Conservation (phyloP, 257 asterid species). For the Jacaranda mimosifolia region DNA sequence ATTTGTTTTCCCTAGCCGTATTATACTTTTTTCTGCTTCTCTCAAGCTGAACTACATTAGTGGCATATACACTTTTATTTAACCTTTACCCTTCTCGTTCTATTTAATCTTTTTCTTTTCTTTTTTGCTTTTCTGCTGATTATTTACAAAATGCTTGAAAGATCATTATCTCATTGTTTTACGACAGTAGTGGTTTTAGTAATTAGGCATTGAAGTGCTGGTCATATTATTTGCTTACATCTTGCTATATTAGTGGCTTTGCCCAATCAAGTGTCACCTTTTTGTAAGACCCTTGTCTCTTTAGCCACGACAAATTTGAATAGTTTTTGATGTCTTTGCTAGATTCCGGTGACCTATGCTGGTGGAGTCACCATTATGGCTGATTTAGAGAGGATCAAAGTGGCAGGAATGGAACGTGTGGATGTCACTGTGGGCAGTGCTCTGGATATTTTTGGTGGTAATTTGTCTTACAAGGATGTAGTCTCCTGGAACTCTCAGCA, state of each 20-base stretch:
- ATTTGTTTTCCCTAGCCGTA: constrained; percentile 47
- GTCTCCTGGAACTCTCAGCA: constrained; percentile 91
- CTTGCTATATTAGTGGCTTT: constrained; percentile 2
- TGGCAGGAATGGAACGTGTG: constrained; percentile 82
- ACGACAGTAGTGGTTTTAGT: background rate
- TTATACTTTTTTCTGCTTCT: background rate
- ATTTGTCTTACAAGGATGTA: constrained; percentile 78
- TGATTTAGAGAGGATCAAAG: constrained; percentile 82
- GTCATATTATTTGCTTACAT: background rate
- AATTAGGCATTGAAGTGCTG: constrained; percentile 5
- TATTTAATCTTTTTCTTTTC: background rate
- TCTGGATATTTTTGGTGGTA: constrained; percentile 93
- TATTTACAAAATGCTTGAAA: constrained; percentile 5
- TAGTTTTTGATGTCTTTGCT: constrained; percentile 26
- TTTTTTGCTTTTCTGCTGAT: background rate
- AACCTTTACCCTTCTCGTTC: background rate
- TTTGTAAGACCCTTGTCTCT: background rate
- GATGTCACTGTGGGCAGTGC: constrained; percentile 98
- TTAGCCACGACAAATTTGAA: constrained; percentile 1
- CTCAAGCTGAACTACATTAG: constrained; percentile 23
- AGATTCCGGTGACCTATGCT: constrained; percentile 98
- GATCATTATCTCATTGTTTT: background rate
- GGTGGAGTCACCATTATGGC: constrained; percentile 86
- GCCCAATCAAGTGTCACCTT: background rate
- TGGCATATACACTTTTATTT: background rate